These are phyloP conservation scores for Fusarium paranaense DNA, from an alignment of 2,329 filamentous ascomycete genomes.

Conservation along the genomic window DNA sequence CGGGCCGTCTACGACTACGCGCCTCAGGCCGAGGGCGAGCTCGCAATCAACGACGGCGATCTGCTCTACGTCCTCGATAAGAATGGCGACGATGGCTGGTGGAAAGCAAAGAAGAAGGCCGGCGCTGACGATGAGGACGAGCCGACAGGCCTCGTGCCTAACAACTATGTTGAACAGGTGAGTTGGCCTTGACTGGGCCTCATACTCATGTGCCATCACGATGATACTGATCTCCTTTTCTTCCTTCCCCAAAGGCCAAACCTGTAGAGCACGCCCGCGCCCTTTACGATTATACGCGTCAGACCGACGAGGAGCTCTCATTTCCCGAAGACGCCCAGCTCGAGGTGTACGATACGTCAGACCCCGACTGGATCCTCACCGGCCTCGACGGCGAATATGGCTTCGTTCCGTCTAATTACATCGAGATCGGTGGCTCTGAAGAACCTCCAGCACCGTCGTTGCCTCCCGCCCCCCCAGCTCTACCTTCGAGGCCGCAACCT, in stretches of 20 bases:
- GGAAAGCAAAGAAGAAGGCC: conserved; percentile 95
- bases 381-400: conserved; percentile 88
- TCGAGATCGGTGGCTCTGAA: conserved; percentile 72
- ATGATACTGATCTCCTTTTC: conserved; percentile 1
- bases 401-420: conserved; percentile 96
- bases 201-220: neutral
- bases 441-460: conserved; percentile 56
- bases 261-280: conserved; percentile 81
- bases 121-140: conserved; percentile 87
- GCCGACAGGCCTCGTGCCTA: conserved; percentile 88
- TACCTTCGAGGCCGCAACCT: conserved; percentile 57
- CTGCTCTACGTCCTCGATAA: conserved; percentile 90
- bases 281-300: conserved; percentile 97
- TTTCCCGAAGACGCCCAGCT: conserved; percentile 90
- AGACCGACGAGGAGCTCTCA: conserved; percentile 97
- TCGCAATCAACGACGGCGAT: conserved; percentile 87
- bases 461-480: conserved; percentile 52
- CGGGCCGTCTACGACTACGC: conserved; percentile 92
- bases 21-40: conserved; percentile 87
- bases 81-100: conserved; percentile 84
- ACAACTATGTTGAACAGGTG: conserved; percentile 96
- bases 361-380: conserved; percentile 97
- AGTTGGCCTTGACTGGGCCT: conserved; percentile 8
- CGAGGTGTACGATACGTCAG: conserved; percentile 87
- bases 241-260: conserved; percentile 59